Evolutionary conservation across 139 green algal genomes (phyloP).

Genomic region (Chlorella sp.): DNA sequence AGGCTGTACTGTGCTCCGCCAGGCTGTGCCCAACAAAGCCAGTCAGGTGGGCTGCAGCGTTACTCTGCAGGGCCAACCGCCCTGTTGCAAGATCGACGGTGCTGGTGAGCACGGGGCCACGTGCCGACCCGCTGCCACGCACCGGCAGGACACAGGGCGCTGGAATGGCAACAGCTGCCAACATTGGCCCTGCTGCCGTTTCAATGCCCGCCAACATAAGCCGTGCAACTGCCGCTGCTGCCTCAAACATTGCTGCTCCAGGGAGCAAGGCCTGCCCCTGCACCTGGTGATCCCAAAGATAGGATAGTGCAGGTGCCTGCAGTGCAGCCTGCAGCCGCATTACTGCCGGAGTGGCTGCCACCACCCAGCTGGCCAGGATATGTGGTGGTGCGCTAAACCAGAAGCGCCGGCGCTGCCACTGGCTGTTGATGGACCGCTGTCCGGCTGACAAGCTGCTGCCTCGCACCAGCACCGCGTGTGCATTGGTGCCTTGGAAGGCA

Average conservation of each 20-base stretch:
- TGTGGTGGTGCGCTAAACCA: not conserved
- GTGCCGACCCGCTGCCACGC: no score
- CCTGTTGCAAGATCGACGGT: not conserved
- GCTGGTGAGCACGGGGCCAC: not conserved
- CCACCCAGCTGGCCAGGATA: not conserved
- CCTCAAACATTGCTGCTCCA: slow-evolving; percentile 66
- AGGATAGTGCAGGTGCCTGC: not conserved
- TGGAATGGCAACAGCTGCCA: slow-evolving; percentile 54
- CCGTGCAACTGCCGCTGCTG: slow-evolving; percentile 28
- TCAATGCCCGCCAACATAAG: not conserved
- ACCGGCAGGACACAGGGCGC: not conserved
- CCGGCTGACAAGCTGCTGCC: not conserved
- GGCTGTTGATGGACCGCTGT: not conserved
- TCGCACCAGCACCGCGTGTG: slow-evolving; percentile 25
- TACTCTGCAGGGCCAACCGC: not conserved
- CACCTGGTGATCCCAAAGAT: slow-evolving; percentile 64
- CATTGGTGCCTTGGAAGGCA: slow-evolving; percentile 58
- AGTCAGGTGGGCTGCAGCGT: no score
- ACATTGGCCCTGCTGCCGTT: not conserved
- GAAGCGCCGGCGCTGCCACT: slow-evolving; percentile 14
- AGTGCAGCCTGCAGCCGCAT: not conserved
- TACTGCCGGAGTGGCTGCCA: not conserved
- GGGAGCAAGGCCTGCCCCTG: slow-evolving; percentile 51
- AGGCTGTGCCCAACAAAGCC: no score
- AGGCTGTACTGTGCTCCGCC: no score